phyloP scores from a whole-genome alignment of 2,329 filamentous ascomycete genomes.

The Xylariaceae sp. region DNA sequence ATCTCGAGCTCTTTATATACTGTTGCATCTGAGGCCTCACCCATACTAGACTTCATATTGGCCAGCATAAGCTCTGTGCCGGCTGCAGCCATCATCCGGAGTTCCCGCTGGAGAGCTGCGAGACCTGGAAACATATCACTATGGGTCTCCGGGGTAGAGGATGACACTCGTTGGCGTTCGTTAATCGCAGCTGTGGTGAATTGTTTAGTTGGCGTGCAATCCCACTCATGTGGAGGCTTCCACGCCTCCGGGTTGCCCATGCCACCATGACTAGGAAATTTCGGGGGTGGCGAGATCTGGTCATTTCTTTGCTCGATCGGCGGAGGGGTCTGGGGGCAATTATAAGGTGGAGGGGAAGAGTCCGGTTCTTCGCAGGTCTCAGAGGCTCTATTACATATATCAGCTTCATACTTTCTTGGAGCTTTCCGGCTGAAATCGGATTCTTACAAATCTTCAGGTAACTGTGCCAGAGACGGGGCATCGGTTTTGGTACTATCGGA shows the following conservation, averaged over 20 bases:
- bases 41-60: conserved; percentile 49
- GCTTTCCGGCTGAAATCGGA: background rate
- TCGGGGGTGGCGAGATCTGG: conserved; percentile 23
- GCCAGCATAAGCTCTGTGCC: conserved; percentile 47
- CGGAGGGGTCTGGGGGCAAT: conserved; percentile 24
- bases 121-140: conserved; percentile 32
- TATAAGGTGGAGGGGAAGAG: conserved; percentile 18
- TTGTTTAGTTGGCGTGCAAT: conserved; percentile 30
- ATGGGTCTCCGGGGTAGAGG: conserved; percentile 19
- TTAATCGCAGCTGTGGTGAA: conserved; percentile 17
- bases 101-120: conserved; percentile 44
- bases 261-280: conserved; percentile 22
- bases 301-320: conserved; percentile 15
- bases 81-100: conserved; percentile 50
- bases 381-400: conserved; percentile 5
- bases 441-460: conserved; percentile 30
- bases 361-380: conserved; percentile 24
- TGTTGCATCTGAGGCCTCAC: conserved; percentile 39
- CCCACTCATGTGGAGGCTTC: conserved; percentile 42
- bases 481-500: conserved; percentile 27
- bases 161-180: conserved; percentile 19
- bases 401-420: background rate
- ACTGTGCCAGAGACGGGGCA: conserved; percentile 28
- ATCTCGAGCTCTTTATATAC: conserved; percentile 48
- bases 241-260: conserved; percentile 39